Evolutionary conservation across 345 rosid genomes (phyloP), one percentile per base, ranked within the genome.

Genomic region (Durio zibethinus): DNA sequence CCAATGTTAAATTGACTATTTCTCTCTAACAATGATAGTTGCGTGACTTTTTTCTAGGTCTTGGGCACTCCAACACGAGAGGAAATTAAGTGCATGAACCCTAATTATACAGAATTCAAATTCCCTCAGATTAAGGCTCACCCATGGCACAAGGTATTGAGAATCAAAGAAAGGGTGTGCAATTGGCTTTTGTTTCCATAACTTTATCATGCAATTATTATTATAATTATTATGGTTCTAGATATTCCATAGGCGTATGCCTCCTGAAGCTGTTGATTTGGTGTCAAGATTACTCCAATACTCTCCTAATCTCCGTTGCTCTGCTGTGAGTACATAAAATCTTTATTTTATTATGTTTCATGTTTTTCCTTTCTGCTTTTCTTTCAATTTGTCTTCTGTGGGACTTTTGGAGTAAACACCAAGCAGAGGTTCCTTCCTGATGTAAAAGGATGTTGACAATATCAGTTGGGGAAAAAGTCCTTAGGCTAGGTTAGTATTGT

Each of bases 1-100:
- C 38, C 14, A 25, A 23, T 15, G 56, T 43, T 47, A 42, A 48
- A 20, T 43, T 29, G 68, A 23, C 18, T 31, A 21, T 29, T 52
- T 27, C 23, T 27, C 72, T 38, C 25, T 27, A 11, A 21, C 40
- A 38, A 40, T 7, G 15, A 61, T 48, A 10, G 16, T 11, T 18
- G 27, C 60, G 72, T 68, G 10, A 27, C 75, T 72, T n/a, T 63
- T 77, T 83, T 43, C 21, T 84, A 95, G 99, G 94, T 95, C 56
- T 85, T 95, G 84, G 99, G 99, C 38, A 95, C 99, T 67, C 99
- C 99, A 52, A 95, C 99, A 2, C 86, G 99, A 82, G 99, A 95
- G 86, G 99, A 95, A 88, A 95, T 95, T 65, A 93, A 93, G 77
- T 95, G 99, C 90, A 95, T 95, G 99, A 95, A 95, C 74, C 99